Evolutionary conservation across 352 stramenopile genomes (phyloP), one percentile per base, ranked within the genome.

Genomic region (Phytopythium delawarense): DNA sequence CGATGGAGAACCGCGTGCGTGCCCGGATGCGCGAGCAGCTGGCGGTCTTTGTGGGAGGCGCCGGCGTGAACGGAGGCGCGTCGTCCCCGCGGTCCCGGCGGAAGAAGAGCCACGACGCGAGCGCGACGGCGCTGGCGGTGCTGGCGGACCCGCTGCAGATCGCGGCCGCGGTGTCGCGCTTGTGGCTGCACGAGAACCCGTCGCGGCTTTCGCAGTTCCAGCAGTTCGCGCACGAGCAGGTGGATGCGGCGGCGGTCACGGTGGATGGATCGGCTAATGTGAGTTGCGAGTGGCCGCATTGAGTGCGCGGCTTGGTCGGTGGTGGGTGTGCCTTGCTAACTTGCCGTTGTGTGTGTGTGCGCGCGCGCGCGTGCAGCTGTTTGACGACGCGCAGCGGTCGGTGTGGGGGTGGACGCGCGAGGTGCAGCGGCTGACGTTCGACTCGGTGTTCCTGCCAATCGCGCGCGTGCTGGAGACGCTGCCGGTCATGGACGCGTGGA

Each of bases 401-500:
- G 53, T 88, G 55, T 66, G 66, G 40, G 71, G 66, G 13, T 87
- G 79, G 79, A 87, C 78, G 18, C 69, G 69, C 7, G 70, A 79
- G 0, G 84, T 70, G 1, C 86, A 95, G 62, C 71, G 74, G 23
- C 68, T 92, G n/a, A 88, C 81, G 30, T 92, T 87, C 53, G 81
- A 90, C 62, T 81, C 81, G 6, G 79, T 95, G 13, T 87, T 90
- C 23, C 49, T 75, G 0, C 86, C 79, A 5, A 91, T 95, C 32
- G 61, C 74, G 3, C 63, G 69, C 2, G 62, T 88, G 30, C 63
- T 95, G 21, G 70, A 72, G 9, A 71, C 44, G 5, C 51, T 95
- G 0, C 76, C 84, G 2, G 49, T 62, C 8, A 84, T 81, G n/a
- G 71, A 82, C 63, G 80, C 86, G 61, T 39, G 61, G 49, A 0